Evolutionary conservation across 2,329 filamentous ascomycete species (phyloP).

Genomic region (Ceratocystis diversiconidia): DNA sequence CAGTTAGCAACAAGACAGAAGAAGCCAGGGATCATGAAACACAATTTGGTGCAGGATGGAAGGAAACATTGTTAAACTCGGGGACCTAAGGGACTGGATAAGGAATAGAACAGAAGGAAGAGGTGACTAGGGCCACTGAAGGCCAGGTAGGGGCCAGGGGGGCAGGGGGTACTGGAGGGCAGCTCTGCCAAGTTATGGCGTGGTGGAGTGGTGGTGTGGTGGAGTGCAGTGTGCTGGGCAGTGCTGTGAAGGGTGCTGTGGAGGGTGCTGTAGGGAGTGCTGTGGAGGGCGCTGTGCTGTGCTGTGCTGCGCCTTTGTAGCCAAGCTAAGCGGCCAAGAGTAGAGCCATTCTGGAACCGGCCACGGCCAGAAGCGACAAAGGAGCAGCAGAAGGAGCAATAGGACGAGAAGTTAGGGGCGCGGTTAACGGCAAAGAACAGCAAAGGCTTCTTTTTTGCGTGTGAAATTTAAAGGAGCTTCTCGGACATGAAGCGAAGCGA

Average conservation of each 20-base stretch:
- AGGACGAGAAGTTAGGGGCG: neutral
- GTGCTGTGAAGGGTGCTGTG: too few species aligned
- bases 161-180: neutral
- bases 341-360: conserved; percentile 8
- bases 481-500: neutral
- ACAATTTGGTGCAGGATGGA: conserved; percentile 6
- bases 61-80: neutral
- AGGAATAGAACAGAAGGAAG: neutral
- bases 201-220: too few species aligned
- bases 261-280: too few species aligned
- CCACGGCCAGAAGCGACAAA: conserved; percentile 10
- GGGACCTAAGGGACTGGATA: neutral
- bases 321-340: neutral
- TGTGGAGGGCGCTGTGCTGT: neutral
- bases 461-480: neutral
- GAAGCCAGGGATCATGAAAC: conserved; percentile 14
- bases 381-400: neutral
- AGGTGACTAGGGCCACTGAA: neutral
- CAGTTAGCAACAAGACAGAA: neutral
- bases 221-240: too few species aligned
- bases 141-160: neutral
- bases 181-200: neutral
- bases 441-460: neutral
- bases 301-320: neutral
- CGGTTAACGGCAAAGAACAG: neutral